A percentile compares a stretch with the other conserved stretches of the same genome.
These are phyloP conservation scores for Spergularia azorica DNA, from an alignment of 179 eudicot species.

Conservation along the genomic window DNA sequence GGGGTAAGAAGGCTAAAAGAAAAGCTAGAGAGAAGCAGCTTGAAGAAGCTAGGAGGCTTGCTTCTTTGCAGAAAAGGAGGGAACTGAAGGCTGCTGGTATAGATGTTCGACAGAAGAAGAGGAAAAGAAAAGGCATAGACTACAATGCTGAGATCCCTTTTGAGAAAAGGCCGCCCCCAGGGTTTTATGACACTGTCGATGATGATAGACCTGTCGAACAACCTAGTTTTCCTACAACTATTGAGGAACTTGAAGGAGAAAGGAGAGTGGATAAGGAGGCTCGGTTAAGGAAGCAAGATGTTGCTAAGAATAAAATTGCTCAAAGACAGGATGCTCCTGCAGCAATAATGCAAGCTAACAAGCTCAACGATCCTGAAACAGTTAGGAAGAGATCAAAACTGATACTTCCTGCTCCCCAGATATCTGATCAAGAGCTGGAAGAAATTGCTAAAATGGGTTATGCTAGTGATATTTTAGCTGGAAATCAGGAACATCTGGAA, in stretches of 20 bases:
- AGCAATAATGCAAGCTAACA: slow-evolving; percentile 95
- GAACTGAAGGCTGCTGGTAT: slow-evolving; percentile 99
- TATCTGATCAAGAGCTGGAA: slow-evolving; percentile 90
- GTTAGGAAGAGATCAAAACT: slow-evolving; percentile 88
- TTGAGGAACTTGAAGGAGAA: slow-evolving; percentile 97
- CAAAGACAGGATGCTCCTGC: slow-evolving; percentile 93
- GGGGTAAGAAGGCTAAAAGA: slow-evolving; percentile 98
- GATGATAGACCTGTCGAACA: slow-evolving; percentile 83
- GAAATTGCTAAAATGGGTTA: slow-evolving; percentile 92
- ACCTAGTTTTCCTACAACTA: slow-evolving; percentile 84
- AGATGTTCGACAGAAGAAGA: slow-evolving; percentile 77
- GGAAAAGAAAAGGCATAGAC: slow-evolving; percentile 93
- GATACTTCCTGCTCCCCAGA: slow-evolving; percentile 97
- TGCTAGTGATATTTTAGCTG: slow-evolving; percentile 77
- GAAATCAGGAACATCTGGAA: slow-evolving; percentile 74
- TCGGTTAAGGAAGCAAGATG: slow-evolving; percentile 83
- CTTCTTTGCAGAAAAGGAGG: slow-evolving; percentile 96
- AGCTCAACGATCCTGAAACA: slow-evolving; percentile 92
- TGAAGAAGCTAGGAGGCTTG: slow-evolving; percentile 99
- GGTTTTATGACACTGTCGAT: slow-evolving; percentile 79
- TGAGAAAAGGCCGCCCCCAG: slow-evolving; percentile 94
- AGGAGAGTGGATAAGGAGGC: slow-evolving; percentile 92
- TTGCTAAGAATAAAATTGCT: slow-evolving; percentile 91
- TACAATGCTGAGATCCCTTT: slow-evolving; percentile 98
- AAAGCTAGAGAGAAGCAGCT: slow-evolving; percentile 99